Base-by-base conservation (phyloP, 2,329 filamentous ascomycete species). In the Epichloe gansuensis region DNA sequence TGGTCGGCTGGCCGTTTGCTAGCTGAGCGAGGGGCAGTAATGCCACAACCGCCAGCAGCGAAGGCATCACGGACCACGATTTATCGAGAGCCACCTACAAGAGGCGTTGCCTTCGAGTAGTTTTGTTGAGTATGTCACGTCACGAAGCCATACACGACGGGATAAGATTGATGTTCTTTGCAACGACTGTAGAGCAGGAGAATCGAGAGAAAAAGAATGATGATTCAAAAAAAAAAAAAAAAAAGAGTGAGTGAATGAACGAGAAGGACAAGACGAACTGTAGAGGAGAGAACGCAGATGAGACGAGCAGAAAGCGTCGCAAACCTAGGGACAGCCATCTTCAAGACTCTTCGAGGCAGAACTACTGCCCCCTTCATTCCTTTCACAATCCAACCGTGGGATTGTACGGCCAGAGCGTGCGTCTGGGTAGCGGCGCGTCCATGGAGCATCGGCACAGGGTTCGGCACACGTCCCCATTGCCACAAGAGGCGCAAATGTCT, bases 311-410 rank as follows among this genome's bases (percentile, higher is more conserved):
- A 53, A 28, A 48, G 52, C 11, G 44, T 53, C 54, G 50, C 45
- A 39, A 51, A 57, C 31, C 35, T 35, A 50, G 55, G 54, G 52
- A 48, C 31, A 53, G 46, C 39, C 48, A 53, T 56, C 55, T 61
- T 62, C 60, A 61, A 55, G 65, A 63, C 63, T 67, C 65, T 63
- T 55, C 50, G 54, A 52, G 55, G 55, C 44, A 56, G 46, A 53
- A 52, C 65, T 67, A 66, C 53, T 53, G 39, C 60, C 59, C 66
- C 68, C 67, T 70, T 67, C 67, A 70, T 70, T 70, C 67, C 67
- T 63, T 31, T 52, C 50, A 62, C 46, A 55, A 45, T 45, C 49
- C 54, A 54, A 55, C 54, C 61, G 59, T 58, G 46, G 48, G 52
- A 60, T 53, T 54, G 53, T 54, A 28, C 35, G 53, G 47, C 50